Evolutionary conservation across 2,329 filamentous ascomycete species (phyloP), one percentile per base, ranked within the genome.

Genomic region (Aspergillus sp.): DNA sequence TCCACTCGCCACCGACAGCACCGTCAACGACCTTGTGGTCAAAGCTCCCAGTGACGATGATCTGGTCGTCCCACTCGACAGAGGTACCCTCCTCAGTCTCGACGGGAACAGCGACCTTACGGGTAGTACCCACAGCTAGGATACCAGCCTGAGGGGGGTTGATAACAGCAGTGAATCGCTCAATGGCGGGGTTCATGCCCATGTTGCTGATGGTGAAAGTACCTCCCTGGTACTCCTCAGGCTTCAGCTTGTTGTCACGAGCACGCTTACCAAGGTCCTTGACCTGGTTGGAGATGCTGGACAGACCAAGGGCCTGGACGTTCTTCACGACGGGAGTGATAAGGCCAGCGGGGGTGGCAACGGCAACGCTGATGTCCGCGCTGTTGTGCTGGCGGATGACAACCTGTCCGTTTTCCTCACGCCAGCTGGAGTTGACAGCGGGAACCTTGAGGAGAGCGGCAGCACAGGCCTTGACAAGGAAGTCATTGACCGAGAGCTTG

Each of bases 201-300:
- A 98, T 95, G 83, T 98, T 98, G 76, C 88, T 95, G 75, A 98
- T 97, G 72, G 91, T 96, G 76, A 98, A 95, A 69, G 89, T 95
- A 70, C 93, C 93, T 48, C 93, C 93, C 80, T 96, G 91, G 83
- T 95, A 98, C 76, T 98, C 90, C 73, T 98, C 91, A 43, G 93
- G 93, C 85, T 97, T 97, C 63, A 98, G 86, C 84, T 97, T 98
- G 75, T 88, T 88, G 61, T 97, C 93, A 53, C 90, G 84, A 54
- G 93, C 93, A 69, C 89, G 88, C 83, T 95, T 95, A 68, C 90
- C 90, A 48, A 98, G 87, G 66, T 95, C 90, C 80, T 97, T 97
- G 76, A 98, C 85, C 70, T 88, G 80, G 63, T 79, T 74, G 47
- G 90, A 95, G 75, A 98, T 96, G 68, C 81, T 81, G 72, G 90